phyloP scores from a whole-genome alignment of 2,329 filamentous ascomycete species.

The Domatiomyces catenatus region DNA sequence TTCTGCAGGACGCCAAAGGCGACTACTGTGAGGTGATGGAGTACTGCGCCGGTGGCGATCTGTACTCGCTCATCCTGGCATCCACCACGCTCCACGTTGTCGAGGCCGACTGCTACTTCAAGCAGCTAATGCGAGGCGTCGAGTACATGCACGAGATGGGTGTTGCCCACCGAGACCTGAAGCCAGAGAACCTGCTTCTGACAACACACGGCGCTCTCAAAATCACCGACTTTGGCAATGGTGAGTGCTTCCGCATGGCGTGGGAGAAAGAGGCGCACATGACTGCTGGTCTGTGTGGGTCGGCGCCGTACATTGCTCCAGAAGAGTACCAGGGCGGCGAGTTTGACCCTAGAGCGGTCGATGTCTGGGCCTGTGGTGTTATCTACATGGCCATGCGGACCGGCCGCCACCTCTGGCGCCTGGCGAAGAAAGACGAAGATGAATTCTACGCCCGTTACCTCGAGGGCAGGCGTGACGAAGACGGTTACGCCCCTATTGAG shows the following conservation, averaged over 20 bases:
- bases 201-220: slow-evolving; percentile 88
- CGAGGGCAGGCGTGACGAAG: slow-evolving; percentile 80
- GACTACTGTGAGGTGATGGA: slow-evolving; percentile 99
- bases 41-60: slow-evolving; percentile 88
- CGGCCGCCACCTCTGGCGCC: slow-evolving; percentile 84
- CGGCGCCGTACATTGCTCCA: slow-evolving; percentile 90
- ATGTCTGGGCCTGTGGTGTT: slow-evolving; percentile 95
- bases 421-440: slow-evolving; percentile 93
- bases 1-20: slow-evolving; percentile 89
- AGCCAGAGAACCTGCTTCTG: slow-evolving; percentile 88
- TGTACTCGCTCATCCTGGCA: slow-evolving; percentile 84
- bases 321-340: slow-evolving; percentile 93
- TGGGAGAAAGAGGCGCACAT: slow-evolving; percentile 98
- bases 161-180: slow-evolving; percentile 88
- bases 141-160: slow-evolving; percentile 99
- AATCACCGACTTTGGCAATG: slow-evolving; percentile 97
- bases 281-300: slow-evolving; percentile 92
- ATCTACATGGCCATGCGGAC: slow-evolving; percentile 99
- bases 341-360: slow-evolving; percentile 93
- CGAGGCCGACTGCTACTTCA: slow-evolving; percentile 97
- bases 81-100: slow-evolving; percentile 80
- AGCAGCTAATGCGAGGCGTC: slow-evolving; percentile 96
- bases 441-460: slow-evolving; percentile 94
- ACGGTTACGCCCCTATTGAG: slow-evolving; percentile 92
- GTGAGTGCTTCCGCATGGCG: slow-evolving; percentile 98